Conservation (phyloP, 176 grass and related monocot genomes). For the Cenchrus fungigraminus region DNA sequence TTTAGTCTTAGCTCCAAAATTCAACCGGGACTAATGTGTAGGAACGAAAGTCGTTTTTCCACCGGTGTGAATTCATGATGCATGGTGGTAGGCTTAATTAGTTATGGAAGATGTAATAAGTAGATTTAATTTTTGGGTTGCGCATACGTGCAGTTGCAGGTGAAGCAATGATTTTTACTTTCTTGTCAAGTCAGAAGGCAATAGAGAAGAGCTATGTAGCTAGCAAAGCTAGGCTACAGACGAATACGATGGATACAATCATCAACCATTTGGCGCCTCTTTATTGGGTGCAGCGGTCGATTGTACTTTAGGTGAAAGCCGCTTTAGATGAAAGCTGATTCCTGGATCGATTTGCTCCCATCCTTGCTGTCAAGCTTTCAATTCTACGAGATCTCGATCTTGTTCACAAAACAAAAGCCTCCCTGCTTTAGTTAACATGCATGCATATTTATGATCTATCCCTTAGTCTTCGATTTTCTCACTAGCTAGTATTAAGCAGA, state of each 20-base stretch:
- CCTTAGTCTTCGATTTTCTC: too few species aligned
- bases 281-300: conserved; percentile 27
- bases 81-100: neutral
- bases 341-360: conserved; percentile 30
- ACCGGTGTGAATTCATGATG: neutral
- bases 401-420: neutral
- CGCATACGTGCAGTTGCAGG: conserved; percentile 10
- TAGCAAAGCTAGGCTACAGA: too few species aligned
- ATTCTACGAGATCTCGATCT: neutral
- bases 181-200: conserved; percentile 38
- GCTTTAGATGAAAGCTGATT: conserved; percentile 33
- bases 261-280: conserved; percentile 29
- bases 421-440: neutral
- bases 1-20: too few species aligned
- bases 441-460: too few species aligned
- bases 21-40: too few species aligned
- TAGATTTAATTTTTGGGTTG: neutral
- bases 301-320: conserved; percentile 40
- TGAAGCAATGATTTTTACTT: conserved; percentile 47
- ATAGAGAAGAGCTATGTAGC: neutral
- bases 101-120: neutral
- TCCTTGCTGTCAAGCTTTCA: conserved; percentile 16
- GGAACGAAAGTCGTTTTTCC: too few species aligned
- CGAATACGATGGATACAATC: neutral
- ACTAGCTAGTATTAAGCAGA: too few species aligned